Percentiles rank a stretch among this genome's conserved stretches.
Conservation (phyloP, 1,284 basidiomycete species). For the Limonomyces culmigenus region DNA sequence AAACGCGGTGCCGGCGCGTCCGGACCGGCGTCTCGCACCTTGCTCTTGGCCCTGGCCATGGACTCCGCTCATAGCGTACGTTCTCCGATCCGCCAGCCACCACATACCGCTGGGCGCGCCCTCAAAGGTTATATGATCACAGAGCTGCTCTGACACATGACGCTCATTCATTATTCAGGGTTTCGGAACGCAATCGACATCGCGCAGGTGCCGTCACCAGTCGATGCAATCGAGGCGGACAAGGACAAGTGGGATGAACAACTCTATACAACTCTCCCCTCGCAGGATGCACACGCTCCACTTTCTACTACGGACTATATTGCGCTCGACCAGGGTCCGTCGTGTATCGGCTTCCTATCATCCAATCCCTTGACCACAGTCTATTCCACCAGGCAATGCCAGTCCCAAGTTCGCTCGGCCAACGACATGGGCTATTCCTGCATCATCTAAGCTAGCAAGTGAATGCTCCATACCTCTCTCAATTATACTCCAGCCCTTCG, state of each 20-base stretch:
- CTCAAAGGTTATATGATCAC: conserved; percentile 29
- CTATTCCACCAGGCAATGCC: conserved; percentile 34
- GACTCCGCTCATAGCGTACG: conserved; percentile 28
- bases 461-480: conserved; percentile 79
- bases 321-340: conserved; percentile 82
- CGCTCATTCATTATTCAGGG: conserved; percentile 23
- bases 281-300: conserved; percentile 55
- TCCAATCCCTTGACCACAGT: conserved; percentile 1
- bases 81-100: conserved; percentile 53
- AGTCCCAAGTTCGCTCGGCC: conserved; percentile 50
- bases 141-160: conserved; percentile 2
- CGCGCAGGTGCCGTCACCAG: conserved; percentile 82
- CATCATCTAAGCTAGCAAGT: conserved; percentile 62
- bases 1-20: too few relatives aligned
- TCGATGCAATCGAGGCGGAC: conserved; percentile 73
- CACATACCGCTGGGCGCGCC: conserved; percentile 61
- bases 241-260: conserved; percentile 71
- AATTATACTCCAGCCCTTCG: conserved; percentile 83
- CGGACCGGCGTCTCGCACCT: too few relatives aligned
- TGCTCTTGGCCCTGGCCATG: too few relatives aligned
- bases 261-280: conserved; percentile 63
- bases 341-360: too few relatives aligned
- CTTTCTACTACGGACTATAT: conserved; percentile 78
- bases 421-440: conserved; percentile 63
- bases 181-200: conserved; percentile 78